phyloP scores from a whole-genome alignment of 2,329 filamentous ascomycete species.

The Cercospora zeina region DNA sequence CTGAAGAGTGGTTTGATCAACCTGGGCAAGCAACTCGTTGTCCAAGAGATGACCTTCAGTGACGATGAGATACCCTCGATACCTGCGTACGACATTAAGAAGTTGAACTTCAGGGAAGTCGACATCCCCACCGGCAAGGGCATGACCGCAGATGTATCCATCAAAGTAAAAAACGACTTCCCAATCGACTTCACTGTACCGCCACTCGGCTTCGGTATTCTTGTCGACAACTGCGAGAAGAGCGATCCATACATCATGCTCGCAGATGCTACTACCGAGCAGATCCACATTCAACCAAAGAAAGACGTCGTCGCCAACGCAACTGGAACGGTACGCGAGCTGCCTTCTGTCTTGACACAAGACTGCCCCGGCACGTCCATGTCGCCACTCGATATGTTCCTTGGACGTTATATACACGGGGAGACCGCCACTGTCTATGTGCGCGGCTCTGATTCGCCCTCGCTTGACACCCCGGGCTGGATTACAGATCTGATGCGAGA shows the following conservation, averaged over 20 bases:
- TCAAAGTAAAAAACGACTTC: slow-evolving; percentile 73
- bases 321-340: slow-evolving; percentile 67
- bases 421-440: slow-evolving; percentile 78
- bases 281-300: slow-evolving; percentile 67
- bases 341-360: slow-evolving; percentile 71
- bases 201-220: slow-evolving; percentile 76
- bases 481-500: slow-evolving; percentile 75
- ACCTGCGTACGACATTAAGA: slow-evolving; percentile 79
- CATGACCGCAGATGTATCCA: slow-evolving; percentile 76
- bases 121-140: slow-evolving; percentile 58
- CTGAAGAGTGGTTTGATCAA: slow-evolving; percentile 78
- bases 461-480: slow-evolving; percentile 74
- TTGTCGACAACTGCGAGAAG: slow-evolving; percentile 77
- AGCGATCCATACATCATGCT: slow-evolving; percentile 74
- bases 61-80: slow-evolving; percentile 69
- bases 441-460: slow-evolving; percentile 68
- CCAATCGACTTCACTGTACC: slow-evolving; percentile 76
- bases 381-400: slow-evolving; percentile 80
- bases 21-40: slow-evolving; percentile 73
- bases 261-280: slow-evolving; percentile 70
- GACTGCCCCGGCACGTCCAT: slow-evolving; percentile 73
- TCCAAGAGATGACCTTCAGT: slow-evolving; percentile 76
- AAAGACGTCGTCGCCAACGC: slow-evolving; percentile 68
- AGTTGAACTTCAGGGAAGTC: slow-evolving; percentile 75
- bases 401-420: slow-evolving; percentile 80